Base-by-base conservation (phyloP, 2,329 filamentous ascomycete genomes). In the Hypoxylon sp. region DNA sequence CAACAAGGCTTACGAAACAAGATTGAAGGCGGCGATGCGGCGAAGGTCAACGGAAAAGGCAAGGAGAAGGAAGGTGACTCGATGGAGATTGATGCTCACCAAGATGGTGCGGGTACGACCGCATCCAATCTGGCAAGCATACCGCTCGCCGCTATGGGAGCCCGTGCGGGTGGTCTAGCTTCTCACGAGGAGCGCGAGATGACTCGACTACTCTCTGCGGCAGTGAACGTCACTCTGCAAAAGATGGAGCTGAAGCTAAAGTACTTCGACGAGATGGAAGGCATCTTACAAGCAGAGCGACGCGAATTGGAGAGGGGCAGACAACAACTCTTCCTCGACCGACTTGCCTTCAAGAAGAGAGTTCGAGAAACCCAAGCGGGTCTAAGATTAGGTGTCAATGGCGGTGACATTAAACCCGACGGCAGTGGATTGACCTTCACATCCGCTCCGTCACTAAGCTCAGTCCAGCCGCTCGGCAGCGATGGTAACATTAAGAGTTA, bases 151-250 rank as follows among this genome's bases (percentile, higher is more conserved):
- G 88, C 94, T 7, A 92, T 95, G 69, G 94, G 94, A 11, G 94
- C 93, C 1, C 92, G 96, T 67, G 89, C 94, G 1, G 92, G 92
- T 6, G 96, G 92, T 2, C 89, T 99, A 35, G 94, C 95, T 29
- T 98, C 95, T 2, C 94, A 98, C 74, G 95, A 98, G 80, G 96
- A 99, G 80, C 92, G 97, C 64, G 94, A 98, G 81, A 96, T 98
- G 89, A 97, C 94, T 19, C 92, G 94, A 15, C 89, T 98, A 51
- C 93, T 99, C 8, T 95, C 94, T 2, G 92, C 94, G 5, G 93
- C 94, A 0, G 93, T 97, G 57, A 99, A 99, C 78, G 87, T 97
- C 11, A 95, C 93, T n/a, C 85, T 98, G 35, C 92, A 97, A 78
- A 99, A 99, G 82, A 90, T 98, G 69, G 94, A 98, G 81, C 85